Percentiles rank a stretch among this genome's conserved stretches.
These are phyloP conservation scores for Tillandsia leiboldiana DNA, from an alignment of 176 grass and related monocot genomes.

Conservation along the genomic window DNA sequence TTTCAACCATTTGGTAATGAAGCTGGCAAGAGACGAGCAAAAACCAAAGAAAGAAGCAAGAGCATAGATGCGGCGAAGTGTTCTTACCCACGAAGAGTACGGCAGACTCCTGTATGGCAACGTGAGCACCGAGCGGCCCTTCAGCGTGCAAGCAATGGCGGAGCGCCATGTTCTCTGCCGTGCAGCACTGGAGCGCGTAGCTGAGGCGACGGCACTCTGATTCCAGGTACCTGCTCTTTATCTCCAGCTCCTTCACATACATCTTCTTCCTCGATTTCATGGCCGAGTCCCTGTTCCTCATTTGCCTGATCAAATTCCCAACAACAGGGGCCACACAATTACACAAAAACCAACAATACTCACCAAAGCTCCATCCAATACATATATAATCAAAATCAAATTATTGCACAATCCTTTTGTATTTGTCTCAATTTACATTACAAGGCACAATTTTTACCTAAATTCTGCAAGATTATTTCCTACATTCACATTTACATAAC, in stretches of 20 bases:
- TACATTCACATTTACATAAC: too few relatives aligned
- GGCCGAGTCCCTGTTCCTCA: slow-evolving; percentile 88
- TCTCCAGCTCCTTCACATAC: slow-evolving; percentile 76
- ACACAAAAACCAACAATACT: not conserved
- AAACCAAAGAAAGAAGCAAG: not conserved
- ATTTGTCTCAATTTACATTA: too few relatives aligned
- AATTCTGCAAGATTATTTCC: too few relatives aligned
- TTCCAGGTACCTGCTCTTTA: slow-evolving; percentile 70
- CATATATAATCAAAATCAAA: too few relatives aligned
- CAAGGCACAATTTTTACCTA: too few relatives aligned
- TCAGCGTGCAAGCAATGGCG: slow-evolving; percentile 62
- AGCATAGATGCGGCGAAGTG: not conserved
- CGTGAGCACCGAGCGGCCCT: slow-evolving; percentile 44
- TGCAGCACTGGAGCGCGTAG: slow-evolving; percentile 65
- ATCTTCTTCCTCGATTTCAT: slow-evolving; percentile 90
- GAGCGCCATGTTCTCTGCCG: slow-evolving; percentile 72
- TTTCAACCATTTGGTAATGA: not conserved
- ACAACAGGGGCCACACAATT: not conserved
- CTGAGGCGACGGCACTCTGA: slow-evolving; percentile 67
- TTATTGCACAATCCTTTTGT: too few relatives aligned
- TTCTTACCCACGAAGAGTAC: slow-evolving; percentile 79
- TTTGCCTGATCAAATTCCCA: slow-evolving; percentile 44
- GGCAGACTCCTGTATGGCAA: slow-evolving; percentile 92
- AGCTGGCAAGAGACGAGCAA: not conserved
- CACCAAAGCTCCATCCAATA: too few relatives aligned